Evolutionary conservation across 768 basidiomycete species (phyloP), one percentile per base, ranked within the genome.

Genomic region (Cystobasidium onofrii): DNA sequence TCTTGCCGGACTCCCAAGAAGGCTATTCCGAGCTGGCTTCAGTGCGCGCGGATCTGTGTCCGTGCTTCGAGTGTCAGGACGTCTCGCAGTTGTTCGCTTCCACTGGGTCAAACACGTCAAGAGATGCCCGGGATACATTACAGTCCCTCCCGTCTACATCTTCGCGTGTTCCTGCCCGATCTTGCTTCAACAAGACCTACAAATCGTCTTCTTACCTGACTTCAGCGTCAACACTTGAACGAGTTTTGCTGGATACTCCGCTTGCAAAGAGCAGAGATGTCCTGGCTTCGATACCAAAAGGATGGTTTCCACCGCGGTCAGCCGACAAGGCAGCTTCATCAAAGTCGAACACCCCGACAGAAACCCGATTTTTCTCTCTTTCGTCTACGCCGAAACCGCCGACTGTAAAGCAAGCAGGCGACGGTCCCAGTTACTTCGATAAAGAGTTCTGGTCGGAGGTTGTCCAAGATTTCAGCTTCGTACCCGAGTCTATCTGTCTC

Each of bases 11-110:
- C 12, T 71, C 69, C 27, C n/a, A 10, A 2, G 69, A 71, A 60
- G 69, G 69, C 4, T 36, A 71, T 20, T 34, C 34, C 39, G 69
- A 71, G 55, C 69, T 71, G 9, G 54, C 69, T 2, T 57, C 55
- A 7, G 44, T 71, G 2, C 50, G 69, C 2, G 52, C 69, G 27
- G 69, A 71, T 23, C 34, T 71, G 6, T 71, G 69, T 39, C 54
- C 69, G 1, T 71, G 69, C 69, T 71, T 71, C 69, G 69, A 71
- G 27, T 71, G 69, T 44, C 36, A 27, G 18, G 63, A 64, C 15
- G 57, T 60, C 15, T 60, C 57, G 33, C 57, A 60, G 27, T 34
- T 60, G 15, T 29, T 60, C 57, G 17, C 57, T 29, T 60, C 57
- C 12, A 60, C 57, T 29, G 27, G 57, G 6, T 60, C 25, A 3